phyloP scores from a whole-genome alignment of 805 yeast species.

The Candida orba region DNA sequence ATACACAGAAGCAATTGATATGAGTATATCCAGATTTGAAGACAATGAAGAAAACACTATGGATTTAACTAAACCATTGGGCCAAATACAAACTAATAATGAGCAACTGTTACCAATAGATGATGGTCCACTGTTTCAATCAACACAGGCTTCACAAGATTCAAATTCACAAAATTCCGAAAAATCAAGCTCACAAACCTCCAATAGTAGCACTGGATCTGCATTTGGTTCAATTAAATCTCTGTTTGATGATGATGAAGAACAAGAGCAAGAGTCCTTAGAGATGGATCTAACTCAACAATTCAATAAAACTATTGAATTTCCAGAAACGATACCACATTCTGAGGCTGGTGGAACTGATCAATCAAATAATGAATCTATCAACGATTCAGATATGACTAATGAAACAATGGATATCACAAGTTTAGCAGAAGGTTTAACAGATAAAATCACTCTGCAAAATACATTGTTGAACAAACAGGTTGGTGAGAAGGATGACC shows the following conservation, averaged over 20 bases:
- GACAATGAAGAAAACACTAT: conserved; percentile 18
- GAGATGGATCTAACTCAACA: conserved; percentile 24
- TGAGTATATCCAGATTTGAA: conserved; percentile 13
- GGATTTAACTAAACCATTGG: conserved; percentile 23
- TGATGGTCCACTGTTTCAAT: not conserved
- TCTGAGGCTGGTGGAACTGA: not conserved
- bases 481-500: conserved; percentile 2
- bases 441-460: conserved; percentile 14
- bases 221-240: conserved; percentile 23
- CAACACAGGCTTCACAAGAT: conserved; percentile 2
- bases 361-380: not conserved
- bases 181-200: conserved; percentile 1
- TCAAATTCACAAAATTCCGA: conserved; percentile 3
- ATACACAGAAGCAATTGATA: conserved; percentile 14
- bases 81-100: conserved; percentile 10
- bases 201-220: not conserved
- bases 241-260: conserved; percentile 20
- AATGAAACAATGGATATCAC: conserved; percentile 21
- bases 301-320: conserved; percentile 1
- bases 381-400: conserved; percentile 6
- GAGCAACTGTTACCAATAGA: not conserved
- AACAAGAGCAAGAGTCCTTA: conserved; percentile 6
- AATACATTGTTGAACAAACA: conserved; percentile 17
- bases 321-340: not conserved
- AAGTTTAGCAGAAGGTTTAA: conserved; percentile 4